These are phyloP conservation scores for Rubia peregrina DNA, from an alignment of 305 asterid genomes.

Conservation along the genomic window DNA sequence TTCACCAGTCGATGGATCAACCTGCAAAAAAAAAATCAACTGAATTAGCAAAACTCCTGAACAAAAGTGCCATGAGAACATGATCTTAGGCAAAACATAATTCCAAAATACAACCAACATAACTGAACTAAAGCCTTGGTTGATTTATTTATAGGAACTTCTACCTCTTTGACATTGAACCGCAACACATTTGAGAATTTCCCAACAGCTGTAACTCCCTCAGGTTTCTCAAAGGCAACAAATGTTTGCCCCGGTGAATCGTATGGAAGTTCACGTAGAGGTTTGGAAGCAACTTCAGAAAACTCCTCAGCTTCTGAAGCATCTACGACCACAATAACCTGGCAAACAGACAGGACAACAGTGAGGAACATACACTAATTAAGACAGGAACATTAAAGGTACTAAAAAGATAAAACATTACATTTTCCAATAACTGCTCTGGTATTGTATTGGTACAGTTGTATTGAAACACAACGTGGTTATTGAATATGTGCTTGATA, in stretches of 20 bases:
- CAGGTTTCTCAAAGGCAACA: constrained; percentile 84
- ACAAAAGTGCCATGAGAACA: background rate
- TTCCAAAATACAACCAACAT: no score
- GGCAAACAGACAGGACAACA: constrained; percentile 25
- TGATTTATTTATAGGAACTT: constrained; percentile 11
- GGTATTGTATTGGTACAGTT: constrained; percentile 90
- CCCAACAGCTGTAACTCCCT: constrained; percentile 72
- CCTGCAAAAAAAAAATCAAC: constrained; percentile 28
- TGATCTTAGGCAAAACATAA: background rate
- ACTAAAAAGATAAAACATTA: constrained; percentile 21
- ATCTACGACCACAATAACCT: constrained; percentile 86
- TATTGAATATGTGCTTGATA: constrained; percentile 72
- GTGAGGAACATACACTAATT: constrained; percentile 18
- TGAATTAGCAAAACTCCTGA: background rate
- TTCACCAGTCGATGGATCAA: constrained; percentile 83
- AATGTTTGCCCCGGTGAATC: constrained; percentile 81
- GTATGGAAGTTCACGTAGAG: constrained; percentile 65
- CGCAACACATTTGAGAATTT: constrained; percentile 66
- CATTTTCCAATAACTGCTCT: constrained; percentile 82
- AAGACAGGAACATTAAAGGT: constrained; percentile 8
- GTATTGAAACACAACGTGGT: constrained; percentile 83
- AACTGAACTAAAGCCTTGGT: background rate
- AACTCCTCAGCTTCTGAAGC: constrained; percentile 90
- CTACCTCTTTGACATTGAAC: constrained; percentile 85
- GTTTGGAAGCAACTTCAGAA: constrained; percentile 69